A percentile compares a stretch with the other conserved stretches of the same genome.
These are phyloP conservation scores for Gyromitra esculenta DNA, from an alignment of 2,329 filamentous ascomycete genomes.

Conservation along the genomic window DNA sequence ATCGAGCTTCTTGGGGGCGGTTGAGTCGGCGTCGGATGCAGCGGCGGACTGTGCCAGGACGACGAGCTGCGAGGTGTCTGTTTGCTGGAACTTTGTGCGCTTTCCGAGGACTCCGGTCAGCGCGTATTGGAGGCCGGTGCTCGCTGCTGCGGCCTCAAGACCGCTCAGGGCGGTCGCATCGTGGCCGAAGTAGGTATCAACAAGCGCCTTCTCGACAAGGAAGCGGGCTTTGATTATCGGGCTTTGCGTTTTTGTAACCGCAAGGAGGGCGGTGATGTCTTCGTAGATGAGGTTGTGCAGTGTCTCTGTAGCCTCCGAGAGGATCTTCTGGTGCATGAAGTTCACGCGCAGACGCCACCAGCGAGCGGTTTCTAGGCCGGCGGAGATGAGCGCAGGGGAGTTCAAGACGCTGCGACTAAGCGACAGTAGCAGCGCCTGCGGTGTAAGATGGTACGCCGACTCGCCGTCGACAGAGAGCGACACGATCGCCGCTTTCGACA, in stretches of 20 bases:
- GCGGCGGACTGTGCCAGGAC: conserved; percentile 76
- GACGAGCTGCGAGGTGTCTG: conserved; percentile 85
- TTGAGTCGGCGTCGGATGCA: conserved; percentile 58
- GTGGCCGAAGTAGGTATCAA: conserved; percentile 84
- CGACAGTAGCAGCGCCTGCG: conserved; percentile 82
- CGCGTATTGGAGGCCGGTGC: conserved; percentile 79
- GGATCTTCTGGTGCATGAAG: conserved; percentile 75
- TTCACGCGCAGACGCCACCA: conserved; percentile 78
- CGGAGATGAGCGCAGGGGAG: conserved; percentile 61
- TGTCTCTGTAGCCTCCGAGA: conserved; percentile 70
- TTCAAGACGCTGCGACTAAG: conserved; percentile 73
- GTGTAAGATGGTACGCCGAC: conserved; percentile 83
- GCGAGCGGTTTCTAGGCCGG: conserved; percentile 61
- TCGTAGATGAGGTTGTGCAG: conserved; percentile 71
- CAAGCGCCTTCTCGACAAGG: conserved; percentile 81
- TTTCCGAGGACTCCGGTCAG: conserved; percentile 89
- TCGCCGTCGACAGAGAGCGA: conserved; percentile 83
- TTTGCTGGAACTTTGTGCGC: conserved; percentile 80
- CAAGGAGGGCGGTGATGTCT: conserved; percentile 66
- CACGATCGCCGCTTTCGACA: conserved; percentile 68
- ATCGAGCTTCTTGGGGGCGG: conserved; percentile 74
- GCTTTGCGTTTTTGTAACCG: conserved; percentile 60
- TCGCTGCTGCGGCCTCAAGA: conserved; percentile 72
- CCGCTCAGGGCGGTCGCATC: conserved; percentile 78
- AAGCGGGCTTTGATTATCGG: conserved; percentile 71